A percentile compares a stretch with the other conserved stretches of the same genome.
phyloP scores from a whole-genome alignment of 805 yeast species.

The Spathaspora sp. region DNA sequence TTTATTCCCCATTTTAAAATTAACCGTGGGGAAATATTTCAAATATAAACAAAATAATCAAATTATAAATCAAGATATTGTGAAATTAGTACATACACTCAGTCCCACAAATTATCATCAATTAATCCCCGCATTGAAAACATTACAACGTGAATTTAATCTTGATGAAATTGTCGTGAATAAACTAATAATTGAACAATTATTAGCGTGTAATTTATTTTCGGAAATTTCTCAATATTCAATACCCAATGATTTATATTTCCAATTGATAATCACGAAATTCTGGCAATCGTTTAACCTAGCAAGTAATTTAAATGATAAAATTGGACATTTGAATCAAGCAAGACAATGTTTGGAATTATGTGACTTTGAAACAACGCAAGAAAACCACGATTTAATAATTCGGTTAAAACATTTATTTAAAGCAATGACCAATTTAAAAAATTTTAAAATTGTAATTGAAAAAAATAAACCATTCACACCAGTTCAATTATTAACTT shows the following conservation, averaged over 20 bases:
- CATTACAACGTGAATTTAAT: slow-evolving; percentile 21
- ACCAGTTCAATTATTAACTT: slow-evolving; percentile 34
- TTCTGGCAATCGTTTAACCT: slow-evolving; percentile 32
- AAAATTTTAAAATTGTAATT: slow-evolving; percentile 31
- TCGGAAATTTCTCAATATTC: slow-evolving; percentile 14
- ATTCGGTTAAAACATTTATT: slow-evolving; percentile 29
- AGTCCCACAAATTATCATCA: slow-evolving; percentile 18
- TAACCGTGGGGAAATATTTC: slow-evolving; percentile 29
- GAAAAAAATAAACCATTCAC: slow-evolving; percentile 32
- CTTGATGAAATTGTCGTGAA: slow-evolving; percentile 13
- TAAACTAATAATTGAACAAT: slow-evolving; percentile 23
- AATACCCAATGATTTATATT: slow-evolving; percentile 10
- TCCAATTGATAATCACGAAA: slow-evolving; percentile 17
- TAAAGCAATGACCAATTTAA: slow-evolving; percentile 31
- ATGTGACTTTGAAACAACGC: slow-evolving; percentile 12
- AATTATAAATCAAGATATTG: slow-evolving; percentile 19
- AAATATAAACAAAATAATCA: slow-evolving; percentile 16
- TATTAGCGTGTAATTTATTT: slow-evolving; percentile 25
- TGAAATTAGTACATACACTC: slow-evolving; percentile 20
- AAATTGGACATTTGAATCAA: slow-evolving; percentile 23
- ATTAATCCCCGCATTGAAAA: slow-evolving; percentile 14
- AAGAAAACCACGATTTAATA: slow-evolving; percentile 7
- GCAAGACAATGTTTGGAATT: slow-evolving; percentile 23
- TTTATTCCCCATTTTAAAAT: slow-evolving; percentile 30
- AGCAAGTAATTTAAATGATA: slow-evolving; percentile 31